Conservation (phyloP, 2,329 filamentous ascomycete genomes). For the Aspergillus neotritici region DNA sequence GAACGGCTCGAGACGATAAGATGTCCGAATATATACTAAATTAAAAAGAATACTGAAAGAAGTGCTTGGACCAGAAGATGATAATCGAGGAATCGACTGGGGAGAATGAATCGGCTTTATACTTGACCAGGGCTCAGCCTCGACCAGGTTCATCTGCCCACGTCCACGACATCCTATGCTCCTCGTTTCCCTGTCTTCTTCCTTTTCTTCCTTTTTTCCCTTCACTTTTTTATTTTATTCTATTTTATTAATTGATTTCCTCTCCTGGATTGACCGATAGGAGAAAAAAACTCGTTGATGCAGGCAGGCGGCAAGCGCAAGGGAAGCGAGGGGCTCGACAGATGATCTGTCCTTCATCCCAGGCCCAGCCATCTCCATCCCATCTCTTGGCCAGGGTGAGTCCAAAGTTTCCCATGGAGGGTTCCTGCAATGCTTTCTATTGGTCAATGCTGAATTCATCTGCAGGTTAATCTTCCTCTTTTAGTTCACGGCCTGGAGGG, state of each 20-base stretch:
- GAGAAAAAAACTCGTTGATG: slow-evolving; percentile 6
- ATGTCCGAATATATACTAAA: neutral
- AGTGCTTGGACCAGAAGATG: slow-evolving; percentile 3
- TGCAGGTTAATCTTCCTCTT: too few relatives aligned
- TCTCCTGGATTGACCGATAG: slow-evolving; percentile 6
- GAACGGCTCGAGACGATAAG: too few relatives aligned
- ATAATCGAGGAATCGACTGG: neutral
- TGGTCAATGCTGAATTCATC: too few relatives aligned
- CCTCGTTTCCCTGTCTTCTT: neutral
- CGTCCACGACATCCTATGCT: slow-evolving; percentile 1
- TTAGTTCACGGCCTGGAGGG: too few relatives aligned
- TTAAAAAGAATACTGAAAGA: neutral
- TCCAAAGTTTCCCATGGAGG: neutral
- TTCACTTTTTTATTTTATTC: neutral
- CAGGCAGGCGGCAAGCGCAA: slow-evolving; percentile 2
- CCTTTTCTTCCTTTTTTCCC: neutral
- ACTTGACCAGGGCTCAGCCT: neutral
- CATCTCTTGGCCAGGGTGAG: neutral
- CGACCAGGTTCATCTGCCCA: neutral
- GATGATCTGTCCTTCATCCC: slow-evolving; percentile 8
- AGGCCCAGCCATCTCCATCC: neutral
- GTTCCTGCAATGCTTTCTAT: neutral
- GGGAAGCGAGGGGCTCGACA: slow-evolving; percentile 12
- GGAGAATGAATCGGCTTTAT: slow-evolving; percentile 4
- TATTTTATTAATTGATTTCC: too few relatives aligned